Conservation (phyloP, 2,329 filamentous ascomycete species). For the Ophiognomonia clavigignenti-juglandacearum region DNA sequence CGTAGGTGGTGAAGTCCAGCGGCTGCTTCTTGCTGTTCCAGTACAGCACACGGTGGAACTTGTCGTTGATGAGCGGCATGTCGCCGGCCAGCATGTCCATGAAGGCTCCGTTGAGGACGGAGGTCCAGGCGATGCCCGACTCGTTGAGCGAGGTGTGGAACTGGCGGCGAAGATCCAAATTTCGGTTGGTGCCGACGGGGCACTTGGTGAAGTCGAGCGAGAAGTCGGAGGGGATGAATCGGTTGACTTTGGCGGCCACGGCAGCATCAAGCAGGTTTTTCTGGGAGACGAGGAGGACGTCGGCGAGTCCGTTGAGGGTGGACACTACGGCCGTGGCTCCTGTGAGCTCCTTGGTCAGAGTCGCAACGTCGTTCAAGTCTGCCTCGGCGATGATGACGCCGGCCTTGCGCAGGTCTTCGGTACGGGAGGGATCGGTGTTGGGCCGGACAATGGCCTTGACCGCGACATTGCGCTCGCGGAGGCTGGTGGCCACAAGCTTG, state of each 20-base stretch:
- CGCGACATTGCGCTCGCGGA: slow-evolving; percentile 10
- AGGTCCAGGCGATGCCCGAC: slow-evolving; percentile 17
- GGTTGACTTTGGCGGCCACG: slow-evolving; percentile 51
- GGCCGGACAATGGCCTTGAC: slow-evolving; percentile 18
- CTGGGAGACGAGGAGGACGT: slow-evolving; percentile 33
- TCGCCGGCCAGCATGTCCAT: slow-evolving; percentile 13
- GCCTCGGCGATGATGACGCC: slow-evolving; percentile 12
- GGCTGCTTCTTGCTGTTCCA: slow-evolving; percentile 11
- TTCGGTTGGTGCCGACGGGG: slow-evolving; percentile 17
- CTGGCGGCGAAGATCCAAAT: slow-evolving; percentile 18
- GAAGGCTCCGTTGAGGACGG: slow-evolving; percentile 17
- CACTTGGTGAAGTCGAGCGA: slow-evolving; percentile 19
- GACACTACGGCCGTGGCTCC: slow-evolving; percentile 12
- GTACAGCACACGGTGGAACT: slow-evolving; percentile 12
- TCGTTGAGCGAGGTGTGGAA: slow-evolving; percentile 16
- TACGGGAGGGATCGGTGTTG: slow-evolving; percentile 9
- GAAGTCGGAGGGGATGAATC: slow-evolving; percentile 60
- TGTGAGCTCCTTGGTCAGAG: slow-evolving; percentile 8
- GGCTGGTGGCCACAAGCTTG: slow-evolving; percentile 10
- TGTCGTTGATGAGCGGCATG: slow-evolving; percentile 11
- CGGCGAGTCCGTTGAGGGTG: slow-evolving; percentile 14
- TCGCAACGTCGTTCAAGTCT: slow-evolving; percentile 11
- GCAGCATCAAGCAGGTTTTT: slow-evolving; percentile 51
- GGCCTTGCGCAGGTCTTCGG: slow-evolving; percentile 5
- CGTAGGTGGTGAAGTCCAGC: slow-evolving; percentile 17